Evolutionary conservation across 2,329 filamentous ascomycete species (phyloP).

Genomic region (Pyrenophora tritici-repentis): DNA sequence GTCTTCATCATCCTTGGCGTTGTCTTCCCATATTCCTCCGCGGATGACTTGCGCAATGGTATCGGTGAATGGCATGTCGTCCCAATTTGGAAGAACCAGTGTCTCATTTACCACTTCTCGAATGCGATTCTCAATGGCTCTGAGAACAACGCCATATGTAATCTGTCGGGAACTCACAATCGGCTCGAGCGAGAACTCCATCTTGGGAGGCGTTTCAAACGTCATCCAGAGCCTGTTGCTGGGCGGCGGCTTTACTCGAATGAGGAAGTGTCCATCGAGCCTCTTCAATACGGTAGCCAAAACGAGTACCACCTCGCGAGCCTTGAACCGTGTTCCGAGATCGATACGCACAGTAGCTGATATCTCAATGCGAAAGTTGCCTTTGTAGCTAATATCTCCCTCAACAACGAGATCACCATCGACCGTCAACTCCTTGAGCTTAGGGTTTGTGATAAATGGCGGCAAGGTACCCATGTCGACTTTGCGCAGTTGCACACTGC

Average conservation of each 20-base stretch:
- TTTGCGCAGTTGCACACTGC: constrained; percentile 77
- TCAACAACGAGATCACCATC: constrained; percentile 89
- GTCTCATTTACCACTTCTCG: constrained; percentile 93
- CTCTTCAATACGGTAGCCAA: constrained; percentile 84
- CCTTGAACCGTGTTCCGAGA: constrained; percentile 84
- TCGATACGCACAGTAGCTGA: constrained; percentile 93
- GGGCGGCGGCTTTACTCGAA: constrained; percentile 91
- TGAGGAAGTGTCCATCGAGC: constrained; percentile 80
- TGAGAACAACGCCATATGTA: constrained; percentile 87
- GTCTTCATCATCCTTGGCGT: constrained; percentile 17
- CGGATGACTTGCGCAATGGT: constrained; percentile 78
- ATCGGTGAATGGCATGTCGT: constrained; percentile 88
- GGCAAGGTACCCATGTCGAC: constrained; percentile 87
- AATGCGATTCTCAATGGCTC: constrained; percentile 93
- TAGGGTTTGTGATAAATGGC: constrained; percentile 86
- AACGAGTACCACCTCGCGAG: constrained; percentile 85
- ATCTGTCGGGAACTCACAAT: constrained; percentile 95
- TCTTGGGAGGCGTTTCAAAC: constrained; percentile 90
- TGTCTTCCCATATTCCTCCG: constrained; percentile 76
- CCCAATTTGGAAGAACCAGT: constrained; percentile 91
- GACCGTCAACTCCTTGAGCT: constrained; percentile 84
- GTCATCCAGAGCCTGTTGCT: constrained; percentile 97
- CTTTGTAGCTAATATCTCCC: constrained; percentile 84
- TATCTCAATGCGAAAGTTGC: constrained; percentile 87
- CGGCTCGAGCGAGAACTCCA: constrained; percentile 92